Evolutionary conservation across 2,329 filamentous ascomycete genomes (phyloP), one percentile per base, ranked within the genome.

Genomic region (Apiospora arundinis): DNA sequence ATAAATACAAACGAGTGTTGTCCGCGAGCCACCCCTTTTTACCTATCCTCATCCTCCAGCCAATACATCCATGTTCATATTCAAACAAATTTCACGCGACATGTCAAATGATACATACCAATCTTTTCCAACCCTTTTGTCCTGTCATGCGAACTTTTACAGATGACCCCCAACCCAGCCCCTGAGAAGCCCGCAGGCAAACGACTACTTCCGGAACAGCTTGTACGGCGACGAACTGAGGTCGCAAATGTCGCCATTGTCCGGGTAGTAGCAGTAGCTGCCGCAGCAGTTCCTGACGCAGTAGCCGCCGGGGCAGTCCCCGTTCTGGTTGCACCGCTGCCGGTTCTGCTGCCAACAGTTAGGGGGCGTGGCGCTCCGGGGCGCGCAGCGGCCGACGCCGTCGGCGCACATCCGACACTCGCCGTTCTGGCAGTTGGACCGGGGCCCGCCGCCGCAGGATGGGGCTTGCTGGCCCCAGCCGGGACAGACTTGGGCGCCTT

Each of bases 241-340:
- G 32, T 60, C 52, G 28, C 52, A 60, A 7, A 60, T 60, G 28
- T 60, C 52, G 28, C 52, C 52, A 28, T 60, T 60, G 28, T 60
- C 52, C 28, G 52, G 52, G 16, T n/a, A 60, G 18, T 60, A 60
- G 52, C 52, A 60, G 18, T n/a, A 60, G 28, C 7, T 21, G 28
- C 52, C 52, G 52, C 52, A 60, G 52, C 52, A 60, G 52, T 60
- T 60, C 28, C 21, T 5, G 28, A 60, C 28, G 28, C 52, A 60
- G 28, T n/a, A 60, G 28, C 52, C 52, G 28, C 52, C 28, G 7
- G 52, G 52, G 52, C 52, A 60, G 52, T 37, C 52, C 28, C 52
- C 3, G 28, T 60, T 60, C 52, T 37, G 28, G 52, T 8, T 7
- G 52, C 52, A 60, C 14, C 28, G 16, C 52, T 37, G 52, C 16